Evolutionary conservation across 148 eudicot genomes (phyloP).

Genomic region (Heliamphora exappendiculata): DNA sequence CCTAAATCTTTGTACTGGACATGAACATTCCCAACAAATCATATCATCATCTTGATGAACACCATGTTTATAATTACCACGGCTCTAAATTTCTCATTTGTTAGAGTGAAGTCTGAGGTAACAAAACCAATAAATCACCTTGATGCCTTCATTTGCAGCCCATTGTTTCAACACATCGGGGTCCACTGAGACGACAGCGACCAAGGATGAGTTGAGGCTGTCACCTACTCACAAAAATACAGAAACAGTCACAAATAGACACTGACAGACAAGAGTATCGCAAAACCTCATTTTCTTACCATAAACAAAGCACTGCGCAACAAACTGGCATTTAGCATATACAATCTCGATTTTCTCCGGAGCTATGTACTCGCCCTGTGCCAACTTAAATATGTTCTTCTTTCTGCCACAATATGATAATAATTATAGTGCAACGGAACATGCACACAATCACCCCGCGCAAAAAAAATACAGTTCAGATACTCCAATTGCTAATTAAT

Average conservation of each 20-base stretch:
- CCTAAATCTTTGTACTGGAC: conserved; percentile 58
- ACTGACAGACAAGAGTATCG: neutral
- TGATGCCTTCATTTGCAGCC: conserved; percentile 69
- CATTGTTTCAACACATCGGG: conserved; percentile 60
- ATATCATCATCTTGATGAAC: neutral
- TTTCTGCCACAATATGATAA: conserved; percentile 45
- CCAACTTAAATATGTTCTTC: conserved; percentile 92
- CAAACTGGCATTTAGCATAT: conserved; percentile 90
- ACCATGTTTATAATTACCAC: neutral
- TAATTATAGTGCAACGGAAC: neutral
- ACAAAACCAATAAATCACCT: conserved; percentile 35
- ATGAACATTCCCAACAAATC: conserved; percentile 10
- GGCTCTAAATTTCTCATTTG: neutral
- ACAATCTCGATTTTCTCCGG: conserved; percentile 98
- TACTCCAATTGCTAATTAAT: neutral
- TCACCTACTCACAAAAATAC: conserved; percentile 51
- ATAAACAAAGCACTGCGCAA: conserved; percentile 77
- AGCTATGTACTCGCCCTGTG: conserved; percentile 96
- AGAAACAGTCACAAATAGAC: neutral
- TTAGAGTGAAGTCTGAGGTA: neutral
- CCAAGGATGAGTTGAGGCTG: conserved; percentile 78
- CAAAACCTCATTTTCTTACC: conserved; percentile 36
- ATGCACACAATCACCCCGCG: neutral
- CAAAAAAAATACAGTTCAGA: neutral
- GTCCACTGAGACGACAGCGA: conserved; percentile 66